Base-by-base conservation (phyloP, 257 asterid species). In the Haberlea rhodopensis region DNA sequence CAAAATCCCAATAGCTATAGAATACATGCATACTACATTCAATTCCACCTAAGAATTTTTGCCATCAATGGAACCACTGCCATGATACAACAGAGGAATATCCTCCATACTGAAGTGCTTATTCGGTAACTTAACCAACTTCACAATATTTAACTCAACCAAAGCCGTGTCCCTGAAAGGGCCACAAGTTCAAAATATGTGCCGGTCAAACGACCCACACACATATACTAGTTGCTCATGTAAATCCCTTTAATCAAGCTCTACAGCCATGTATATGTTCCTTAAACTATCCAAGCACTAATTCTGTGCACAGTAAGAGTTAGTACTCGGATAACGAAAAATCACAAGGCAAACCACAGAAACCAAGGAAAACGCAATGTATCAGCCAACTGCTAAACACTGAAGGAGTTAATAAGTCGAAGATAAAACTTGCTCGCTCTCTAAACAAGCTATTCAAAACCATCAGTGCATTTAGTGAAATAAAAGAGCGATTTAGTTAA, bases 91-190 rank as follows among this genome's bases (percentile, higher is more conserved):
- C 6, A 1, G 27, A n/a, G 32, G 40, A 51, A n/a, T 16, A 8
- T 46, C 20, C 28, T 32, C 43, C 43, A 0, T 37, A 19, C 3
- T 60, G 53, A 60, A 56, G 72, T 73, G 81, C 72, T 71, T 56
- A 51, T 71, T 40, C 54, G 76, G 74, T 46, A 67, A 57, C 66
- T 55, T 60, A 71, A 60, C 54, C 71, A 71, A 71, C 76, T 71
- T 59, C 69, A 82, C 84, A 70, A 82, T 32, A 60, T 63, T 55
- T 62, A 71, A 59, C 76, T 73, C 87, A 19, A 74, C 40, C 82
- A 82, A 76, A 77, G 63, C 64, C 80, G 69, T 62, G 78, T 2
- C 74, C 25, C 70, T 59, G 45, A 2, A 8, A 24, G 5, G 2
- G 54, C 19, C 64, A 51, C 53, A 43, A 16, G 9, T 48, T 43